Conservation (phyloP, 2,329 filamentous ascomycete genomes). For the Xylariaceae sp. region DNA sequence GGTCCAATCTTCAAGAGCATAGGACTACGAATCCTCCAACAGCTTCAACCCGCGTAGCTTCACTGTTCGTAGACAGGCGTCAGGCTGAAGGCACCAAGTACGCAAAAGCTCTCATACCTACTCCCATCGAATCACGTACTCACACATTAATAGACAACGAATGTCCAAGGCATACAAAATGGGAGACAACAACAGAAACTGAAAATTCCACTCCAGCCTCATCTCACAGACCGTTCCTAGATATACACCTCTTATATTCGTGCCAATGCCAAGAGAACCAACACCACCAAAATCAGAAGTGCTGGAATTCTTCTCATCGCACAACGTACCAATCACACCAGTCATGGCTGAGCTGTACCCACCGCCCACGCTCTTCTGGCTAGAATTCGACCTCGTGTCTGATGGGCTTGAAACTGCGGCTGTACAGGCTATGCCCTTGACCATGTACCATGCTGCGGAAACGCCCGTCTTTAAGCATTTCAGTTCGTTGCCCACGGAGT, state of each 20-base stretch:
- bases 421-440: constrained; percentile 16
- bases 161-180: neutral
- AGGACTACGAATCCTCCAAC: too few relatives aligned
- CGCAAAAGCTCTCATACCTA: too few relatives aligned
- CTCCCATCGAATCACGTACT: neutral
- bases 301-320: too few relatives aligned
- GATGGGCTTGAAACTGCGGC: constrained; percentile 35
- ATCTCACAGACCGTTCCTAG: too few relatives aligned
- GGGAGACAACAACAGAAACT: too few relatives aligned
- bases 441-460: constrained; percentile 7
- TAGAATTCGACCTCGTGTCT: constrained; percentile 45
- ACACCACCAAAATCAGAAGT: too few relatives aligned
- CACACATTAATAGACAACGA: neutral
- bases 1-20: too few relatives aligned
- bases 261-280: too few relatives aligned
- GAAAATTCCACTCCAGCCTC: neutral
- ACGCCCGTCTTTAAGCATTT: constrained; percentile 34
- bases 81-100: too few relatives aligned
- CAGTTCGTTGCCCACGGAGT: constrained; percentile 42
- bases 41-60: too few relatives aligned
- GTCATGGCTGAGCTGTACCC: neutral
- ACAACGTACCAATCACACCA: too few relatives aligned
- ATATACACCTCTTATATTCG: neutral
- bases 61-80: too few relatives aligned
- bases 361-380: constrained; percentile 35